Evolutionary conservation across 176 grass and related monocot genomes (phyloP).

Genomic region (Saccharum officinarum): DNA sequence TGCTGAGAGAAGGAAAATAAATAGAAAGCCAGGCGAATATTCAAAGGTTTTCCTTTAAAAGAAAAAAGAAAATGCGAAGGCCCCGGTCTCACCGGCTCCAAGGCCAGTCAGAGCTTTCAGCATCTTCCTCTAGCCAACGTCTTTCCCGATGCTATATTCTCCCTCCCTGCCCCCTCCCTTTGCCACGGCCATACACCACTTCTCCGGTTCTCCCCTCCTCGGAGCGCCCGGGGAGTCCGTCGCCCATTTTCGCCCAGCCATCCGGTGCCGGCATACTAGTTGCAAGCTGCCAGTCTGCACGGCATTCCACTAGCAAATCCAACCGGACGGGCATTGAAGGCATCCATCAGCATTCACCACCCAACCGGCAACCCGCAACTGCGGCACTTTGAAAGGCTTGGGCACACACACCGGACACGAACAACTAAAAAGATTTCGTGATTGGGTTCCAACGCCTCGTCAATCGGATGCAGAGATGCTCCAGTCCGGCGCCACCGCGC

Average conservation of each 20-base stretch:
- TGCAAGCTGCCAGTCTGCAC: neutral
- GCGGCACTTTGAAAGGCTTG: neutral
- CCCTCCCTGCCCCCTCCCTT: neutral
- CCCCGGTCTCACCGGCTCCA: neutral
- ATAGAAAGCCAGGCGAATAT: neutral
- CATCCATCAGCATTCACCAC: neutral
- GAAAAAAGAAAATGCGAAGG: neutral
- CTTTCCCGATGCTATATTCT: conserved; percentile 35
- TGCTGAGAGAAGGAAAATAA: neutral
- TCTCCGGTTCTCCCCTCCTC: neutral
- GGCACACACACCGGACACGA: neutral
- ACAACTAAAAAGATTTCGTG: neutral
- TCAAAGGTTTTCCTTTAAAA: conserved; percentile 30
- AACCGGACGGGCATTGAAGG: neutral
- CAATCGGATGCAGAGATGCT: neutral
- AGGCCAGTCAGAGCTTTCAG: conserved; percentile 19
- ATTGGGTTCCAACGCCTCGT: too few relatives aligned
- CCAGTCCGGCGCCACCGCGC: neutral
- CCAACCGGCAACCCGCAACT: neutral
- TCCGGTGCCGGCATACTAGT: neutral
- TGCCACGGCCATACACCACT: neutral
- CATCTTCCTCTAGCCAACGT: conserved; percentile 25
- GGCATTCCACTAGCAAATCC: neutral
- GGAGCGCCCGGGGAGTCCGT: neutral
- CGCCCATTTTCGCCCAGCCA: neutral